A percentile compares a stretch with the other conserved stretches of the same genome.
phyloP scores from a whole-genome alignment of 2,329 filamentous ascomycete species.

The Fusarium verrucosum region DNA sequence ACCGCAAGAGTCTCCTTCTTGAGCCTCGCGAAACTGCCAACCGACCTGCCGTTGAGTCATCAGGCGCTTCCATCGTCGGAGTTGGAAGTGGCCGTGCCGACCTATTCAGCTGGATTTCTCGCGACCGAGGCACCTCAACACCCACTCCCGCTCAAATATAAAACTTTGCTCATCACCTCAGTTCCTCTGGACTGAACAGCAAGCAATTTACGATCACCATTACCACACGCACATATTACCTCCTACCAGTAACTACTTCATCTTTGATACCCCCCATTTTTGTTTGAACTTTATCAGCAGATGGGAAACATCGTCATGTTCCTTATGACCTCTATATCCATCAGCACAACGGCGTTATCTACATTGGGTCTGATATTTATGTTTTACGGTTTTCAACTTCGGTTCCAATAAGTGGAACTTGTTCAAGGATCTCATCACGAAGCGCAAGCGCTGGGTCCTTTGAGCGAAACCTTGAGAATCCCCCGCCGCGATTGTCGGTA shows the following conservation, averaged over 20 bases:
- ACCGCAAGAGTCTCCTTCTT: constrained; percentile 83
- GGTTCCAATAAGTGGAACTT: constrained; percentile 15
- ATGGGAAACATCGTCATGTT: constrained; percentile 45
- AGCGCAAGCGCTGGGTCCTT: constrained; percentile 23
- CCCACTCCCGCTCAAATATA: constrained; percentile 43
- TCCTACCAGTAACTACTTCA: constrained; percentile 46
- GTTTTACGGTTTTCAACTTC: constrained; percentile 38
- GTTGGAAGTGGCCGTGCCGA: constrained; percentile 51
- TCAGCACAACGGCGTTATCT: constrained; percentile 45
- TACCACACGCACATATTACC: constrained; percentile 44
- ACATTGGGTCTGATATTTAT: constrained; percentile 39
- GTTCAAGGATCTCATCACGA: constrained; percentile 21
- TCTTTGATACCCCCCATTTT: constrained; percentile 52
- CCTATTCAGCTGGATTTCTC: constrained; percentile 62
- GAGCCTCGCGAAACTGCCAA: constrained; percentile 73
- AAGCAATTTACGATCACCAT: constrained; percentile 26
- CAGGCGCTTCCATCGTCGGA: constrained; percentile 44
- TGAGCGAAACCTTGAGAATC: not conserved
- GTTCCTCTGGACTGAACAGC: not conserved
- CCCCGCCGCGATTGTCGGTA: too few relatives aligned
- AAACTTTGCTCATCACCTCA: constrained; percentile 3
- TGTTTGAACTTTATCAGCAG: constrained; percentile 40
- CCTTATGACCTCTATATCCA: constrained; percentile 46
- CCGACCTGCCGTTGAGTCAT: constrained; percentile 48
- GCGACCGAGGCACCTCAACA: constrained; percentile 53